Percentiles rank a stretch among this genome's conserved stretches.
phyloP scores from a whole-genome alignment of 192 early-diverging fungal genomes.

The Entomortierella beljakovae region DNA sequence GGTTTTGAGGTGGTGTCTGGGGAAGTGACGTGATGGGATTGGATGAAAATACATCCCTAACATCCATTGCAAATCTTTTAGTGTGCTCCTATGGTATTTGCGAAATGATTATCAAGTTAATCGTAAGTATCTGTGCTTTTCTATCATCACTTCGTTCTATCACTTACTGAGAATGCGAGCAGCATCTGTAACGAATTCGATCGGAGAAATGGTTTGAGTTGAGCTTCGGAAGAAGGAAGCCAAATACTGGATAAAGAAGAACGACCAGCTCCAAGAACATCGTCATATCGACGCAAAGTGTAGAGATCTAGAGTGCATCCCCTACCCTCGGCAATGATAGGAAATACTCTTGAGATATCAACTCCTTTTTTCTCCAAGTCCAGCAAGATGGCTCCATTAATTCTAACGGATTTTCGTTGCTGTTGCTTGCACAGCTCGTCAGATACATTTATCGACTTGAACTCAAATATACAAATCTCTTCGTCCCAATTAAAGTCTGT shows the following conservation, averaged over 20 bases:
- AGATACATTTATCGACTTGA: background rate
- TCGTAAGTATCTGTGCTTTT: too few relatives aligned
- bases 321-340: constrained; percentile 7
- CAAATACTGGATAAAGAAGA: background rate
- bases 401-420: constrained; percentile 11
- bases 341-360: constrained; percentile 3
- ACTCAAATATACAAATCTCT: constrained; percentile 14
- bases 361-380: constrained; percentile 11
- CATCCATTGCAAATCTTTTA: too few relatives aligned
- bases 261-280: constrained; percentile 9
- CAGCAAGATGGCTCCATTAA: constrained; percentile 14
- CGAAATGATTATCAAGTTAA: too few relatives aligned
- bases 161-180: constrained; percentile 14
- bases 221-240: background rate
- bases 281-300: constrained; percentile 12
- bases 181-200: constrained; percentile 16
- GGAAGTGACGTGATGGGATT: too few relatives aligned
- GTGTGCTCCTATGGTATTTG: too few relatives aligned
- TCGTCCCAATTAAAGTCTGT: constrained; percentile 13
- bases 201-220: too few relatives aligned
- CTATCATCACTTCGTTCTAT: too few relatives aligned
- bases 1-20: too few relatives aligned
- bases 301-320: constrained; percentile 7
- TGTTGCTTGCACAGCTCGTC: constrained; percentile 5
- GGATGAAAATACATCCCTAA: too few relatives aligned